Evolutionary conservation across 768 basidiomycete species (phyloP).

Genomic region (Omphalotus guepiniiformis): DNA sequence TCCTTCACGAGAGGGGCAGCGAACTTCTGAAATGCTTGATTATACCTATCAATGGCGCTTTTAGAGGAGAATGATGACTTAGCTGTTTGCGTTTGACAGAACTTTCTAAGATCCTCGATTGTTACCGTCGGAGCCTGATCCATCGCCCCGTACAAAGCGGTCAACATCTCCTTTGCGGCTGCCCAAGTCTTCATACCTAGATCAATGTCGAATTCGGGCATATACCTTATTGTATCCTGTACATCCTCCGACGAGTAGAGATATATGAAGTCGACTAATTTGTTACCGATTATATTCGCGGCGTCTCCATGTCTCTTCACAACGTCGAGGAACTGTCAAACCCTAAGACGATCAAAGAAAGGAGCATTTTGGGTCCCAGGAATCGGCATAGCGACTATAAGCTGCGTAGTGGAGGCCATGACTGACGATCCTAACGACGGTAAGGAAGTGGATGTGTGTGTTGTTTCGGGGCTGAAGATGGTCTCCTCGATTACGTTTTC

Average conservation of each 20-base stretch:
- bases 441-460: too few species aligned
- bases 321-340: not conserved
- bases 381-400: conserved; percentile 5
- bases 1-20: conserved; percentile 9
- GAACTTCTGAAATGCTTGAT: conserved; percentile 5
- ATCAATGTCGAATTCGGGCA: conserved; percentile 2
- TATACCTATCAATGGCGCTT: conserved; percentile 9
- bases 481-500: too few species aligned
- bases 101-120: conserved; percentile 6
- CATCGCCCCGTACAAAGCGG: not conserved
- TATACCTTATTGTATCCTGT: not conserved
- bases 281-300: not conserved
- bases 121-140: not conserved
- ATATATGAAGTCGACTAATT: conserved; percentile 2
- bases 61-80: conserved; percentile 1
- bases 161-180: not conserved
- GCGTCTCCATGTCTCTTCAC: not conserved
- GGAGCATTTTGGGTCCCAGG: not conserved
- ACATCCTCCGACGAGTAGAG: conserved; percentile 6
- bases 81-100: conserved; percentile 5
- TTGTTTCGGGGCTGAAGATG: too few species aligned
- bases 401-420: too few species aligned
- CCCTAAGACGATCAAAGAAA: conserved; percentile 1
- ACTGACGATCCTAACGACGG: too few species aligned
- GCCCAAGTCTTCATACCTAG: not conserved